Percentiles rank a stretch among this genome's conserved stretches.
Conservation (phyloP, 2,329 filamentous ascomycete species). For the Trichoderma breve region DNA sequence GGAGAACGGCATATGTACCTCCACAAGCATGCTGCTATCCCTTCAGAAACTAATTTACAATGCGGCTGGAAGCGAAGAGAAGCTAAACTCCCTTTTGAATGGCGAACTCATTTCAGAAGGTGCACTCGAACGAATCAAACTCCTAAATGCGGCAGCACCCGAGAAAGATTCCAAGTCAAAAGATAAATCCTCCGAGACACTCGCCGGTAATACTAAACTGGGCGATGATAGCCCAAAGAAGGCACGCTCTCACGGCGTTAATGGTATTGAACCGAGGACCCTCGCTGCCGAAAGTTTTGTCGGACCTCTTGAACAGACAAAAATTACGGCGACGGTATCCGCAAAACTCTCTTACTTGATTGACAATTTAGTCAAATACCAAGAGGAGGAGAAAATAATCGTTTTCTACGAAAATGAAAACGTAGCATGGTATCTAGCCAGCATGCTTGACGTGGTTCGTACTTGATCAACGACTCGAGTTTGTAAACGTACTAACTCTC, state of each 20-base stretch:
- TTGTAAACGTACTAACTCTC: not conserved
- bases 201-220: constrained; percentile 45
- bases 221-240: constrained; percentile 39
- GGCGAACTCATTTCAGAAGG: constrained; percentile 45
- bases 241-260: constrained; percentile 32
- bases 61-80: constrained; percentile 42
- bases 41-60: constrained; percentile 54
- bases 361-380: constrained; percentile 65
- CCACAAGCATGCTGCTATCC: constrained; percentile 48
- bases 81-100: constrained; percentile 48
- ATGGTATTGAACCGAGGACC: constrained; percentile 26
- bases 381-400: constrained; percentile 77
- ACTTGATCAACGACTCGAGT: not conserved
- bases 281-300: constrained; percentile 28
- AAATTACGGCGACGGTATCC: constrained; percentile 75
- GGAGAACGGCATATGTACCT: constrained; percentile 50
- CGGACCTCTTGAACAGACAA: constrained; percentile 56
- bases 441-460: constrained; percentile 70
- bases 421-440: constrained; percentile 79
- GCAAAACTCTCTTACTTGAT: constrained; percentile 85
- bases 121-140: constrained; percentile 35
- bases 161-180: constrained; percentile 21
- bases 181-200: constrained; percentile 26
- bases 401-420: constrained; percentile 92
- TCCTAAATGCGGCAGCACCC: constrained; percentile 24